Base-by-base conservation (phyloP, 2,329 filamentous ascomycete genomes). In the Aspergillus costaricaensis region DNA sequence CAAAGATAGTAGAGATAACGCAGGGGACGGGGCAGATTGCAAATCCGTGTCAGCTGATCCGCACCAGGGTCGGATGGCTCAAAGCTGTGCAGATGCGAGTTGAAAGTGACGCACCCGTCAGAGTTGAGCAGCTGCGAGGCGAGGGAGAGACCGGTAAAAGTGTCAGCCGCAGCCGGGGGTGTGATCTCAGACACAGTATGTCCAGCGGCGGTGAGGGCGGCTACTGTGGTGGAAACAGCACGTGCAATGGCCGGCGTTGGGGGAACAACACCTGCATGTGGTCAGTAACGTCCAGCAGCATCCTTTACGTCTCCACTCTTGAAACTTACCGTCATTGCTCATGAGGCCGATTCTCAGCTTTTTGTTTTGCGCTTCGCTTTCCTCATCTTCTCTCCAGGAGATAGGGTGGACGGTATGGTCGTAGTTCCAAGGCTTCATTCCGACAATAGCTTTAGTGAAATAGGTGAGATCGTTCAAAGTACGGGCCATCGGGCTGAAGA, bases 401-500 rank as follows among this genome's bases (percentile, higher is more conserved):
- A 97, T 82, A 0, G 92, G 92, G 70, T 96, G 92, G 1, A 94
- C 91, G 0, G 86, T 89, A 68, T 91, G 88, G 72, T 96, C 93
- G 71, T 96, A 96, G 61, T 85, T 88, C 93, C 93, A 97, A 0
- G 92, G 91, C 76, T 91, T 81, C 87, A 95, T 94, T 54, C 85
- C 79, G 58, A 97, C 85, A 57, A 97, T 80, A 7, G 87, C 85
- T 55, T 87, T 86, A 3, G 91, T 91, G 75, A 97, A 97, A 78
- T 96, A 96, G 1, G 84, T 84, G 62, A 97, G 79, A 71, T 97
- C 93, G 64, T 88, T 85, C 60, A 96, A 77, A 0, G 92, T 96
- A 56, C 92, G 85, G 2, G 93, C 86, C 94, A 98, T 97, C 5
- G 93, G 93, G 60, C 91, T 94, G 77, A 93, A 96, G 19, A 96